Evolutionary conservation across 352 stramenopile genomes (phyloP).

Genomic region (Phytophthora europaea): DNA sequence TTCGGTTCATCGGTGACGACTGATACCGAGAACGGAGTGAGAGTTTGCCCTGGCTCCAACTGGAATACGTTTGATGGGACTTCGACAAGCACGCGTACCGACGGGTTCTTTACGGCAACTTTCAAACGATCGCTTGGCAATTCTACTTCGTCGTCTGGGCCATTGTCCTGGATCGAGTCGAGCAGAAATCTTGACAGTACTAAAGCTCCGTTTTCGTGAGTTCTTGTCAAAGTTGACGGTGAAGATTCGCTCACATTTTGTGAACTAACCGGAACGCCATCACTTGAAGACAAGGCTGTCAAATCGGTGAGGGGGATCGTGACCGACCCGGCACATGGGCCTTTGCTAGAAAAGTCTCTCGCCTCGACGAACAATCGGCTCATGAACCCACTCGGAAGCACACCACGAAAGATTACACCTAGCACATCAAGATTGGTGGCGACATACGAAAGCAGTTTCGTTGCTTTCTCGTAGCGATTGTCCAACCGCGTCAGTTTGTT

Average conservation of each 20-base stretch:
- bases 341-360: slow-evolving; percentile 70
- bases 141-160: slow-evolving; percentile 7
- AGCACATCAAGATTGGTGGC: slow-evolving; percentile 74
- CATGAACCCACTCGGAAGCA: slow-evolving; percentile 59
- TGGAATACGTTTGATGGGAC: slow-evolving; percentile 52
- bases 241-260: slow-evolving; percentile 11
- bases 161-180: slow-evolving; percentile 20
- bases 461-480: slow-evolving; percentile 64
- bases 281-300: slow-evolving; percentile 30
- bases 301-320: slow-evolving; percentile 71
- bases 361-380: slow-evolving; percentile 69
- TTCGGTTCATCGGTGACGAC: slow-evolving; percentile 54
- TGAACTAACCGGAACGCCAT: slow-evolving; percentile 22
- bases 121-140: slow-evolving; percentile 59
- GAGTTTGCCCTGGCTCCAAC: slow-evolving; percentile 48
- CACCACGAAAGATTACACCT: slow-evolving; percentile 65
- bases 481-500: slow-evolving; percentile 65
- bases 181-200: slow-evolving; percentile 69
- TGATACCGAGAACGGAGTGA: slow-evolving; percentile 64
- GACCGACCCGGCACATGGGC: slow-evolving; percentile 64
- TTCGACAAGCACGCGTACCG: slow-evolving; percentile 73
- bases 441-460: slow-evolving; percentile 59
- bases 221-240: slow-evolving; percentile 28
- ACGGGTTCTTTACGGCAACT: slow-evolving; percentile 71
- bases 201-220: slow-evolving; percentile 68